Evolutionary conservation across 1,139 yeast genomes (phyloP), one percentile per base, ranked within the genome.

Genomic region (Debaryomyces psychrophilus): DNA sequence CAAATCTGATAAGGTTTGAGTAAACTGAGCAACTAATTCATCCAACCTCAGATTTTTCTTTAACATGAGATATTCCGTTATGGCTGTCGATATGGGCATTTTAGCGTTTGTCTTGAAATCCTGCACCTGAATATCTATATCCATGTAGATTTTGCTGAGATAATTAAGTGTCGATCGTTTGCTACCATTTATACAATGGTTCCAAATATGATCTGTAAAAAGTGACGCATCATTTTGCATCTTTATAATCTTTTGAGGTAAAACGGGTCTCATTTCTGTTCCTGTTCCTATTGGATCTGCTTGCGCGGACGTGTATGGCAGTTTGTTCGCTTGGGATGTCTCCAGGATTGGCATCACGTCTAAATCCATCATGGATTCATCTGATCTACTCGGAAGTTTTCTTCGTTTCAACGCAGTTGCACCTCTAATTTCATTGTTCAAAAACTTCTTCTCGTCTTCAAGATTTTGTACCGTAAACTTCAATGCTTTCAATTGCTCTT

Each of bases 371-470:
- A 33, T 23, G 8, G 47, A 39, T 2, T 43, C 46, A 18, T 43
- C 49, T 8, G 38, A 8, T 15, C 40, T 34, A 29, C 18, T 35
- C 2, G 43, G 31, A 17, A 43, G 37, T 42, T 53, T 58, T 35
- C 63, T 48, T 47, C 51, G 48, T 49, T 59, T 58, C 12, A 37
- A 40, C 14, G 53, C 29, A 5, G 61, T 51, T 14, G 61, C 53
- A 9, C 67, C 58, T 45, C 65, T 61, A 40, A 75, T 54, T 52
- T 74, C 79, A 54, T 73, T 73, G 44, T 62, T 67, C 33, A 87
- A 63, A 56, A 90, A 88, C 67, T 81, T 80, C 65, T 82, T 81
- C 56, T 88, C 95, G 55, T 85, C 90, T 57, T 84, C 87, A 37
- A 85, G 64, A 50, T 77, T 76, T 52, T 76, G 81, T 2, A 87